Evolutionary conservation across 2,329 filamentous ascomycete genomes (phyloP).

Genomic region (Xylaria sp.): DNA sequence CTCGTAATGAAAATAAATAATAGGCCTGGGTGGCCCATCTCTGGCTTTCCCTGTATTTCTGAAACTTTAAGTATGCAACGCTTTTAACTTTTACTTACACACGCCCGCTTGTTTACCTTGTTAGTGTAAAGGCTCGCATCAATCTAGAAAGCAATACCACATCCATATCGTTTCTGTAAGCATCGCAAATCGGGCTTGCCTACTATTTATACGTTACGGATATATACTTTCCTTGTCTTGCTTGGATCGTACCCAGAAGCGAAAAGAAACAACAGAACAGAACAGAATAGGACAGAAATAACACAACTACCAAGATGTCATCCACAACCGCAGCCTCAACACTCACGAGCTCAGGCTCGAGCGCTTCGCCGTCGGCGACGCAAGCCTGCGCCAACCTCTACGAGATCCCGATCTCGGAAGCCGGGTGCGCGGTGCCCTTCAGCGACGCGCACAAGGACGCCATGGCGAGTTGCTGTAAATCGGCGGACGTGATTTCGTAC

Average conservation of each 20-base stretch:
- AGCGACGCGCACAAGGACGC: slow-evolving; percentile 55
- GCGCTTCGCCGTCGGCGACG: slow-evolving; percentile 24
- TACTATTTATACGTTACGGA: not conserved
- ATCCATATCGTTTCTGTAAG: not conserved
- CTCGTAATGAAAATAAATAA: slow-evolving; percentile 24
- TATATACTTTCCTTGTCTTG: not conserved
- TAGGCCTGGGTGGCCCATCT: not conserved
- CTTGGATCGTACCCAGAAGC: not conserved
- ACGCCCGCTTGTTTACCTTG: not conserved
- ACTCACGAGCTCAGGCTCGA: slow-evolving; percentile 1
- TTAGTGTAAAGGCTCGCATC: too few relatives aligned
- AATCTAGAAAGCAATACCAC: not conserved
- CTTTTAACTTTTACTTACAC: not conserved
- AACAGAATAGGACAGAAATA: slow-evolving; percentile 1
- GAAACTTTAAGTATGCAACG: not conserved
- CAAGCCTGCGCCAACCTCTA: slow-evolving; percentile 50
- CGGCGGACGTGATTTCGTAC: slow-evolving; percentile 58
- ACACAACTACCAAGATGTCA: slow-evolving; percentile 18
- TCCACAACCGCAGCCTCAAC: not conserved
- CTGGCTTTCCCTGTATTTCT: not conserved
- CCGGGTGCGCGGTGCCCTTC: slow-evolving; percentile 57
- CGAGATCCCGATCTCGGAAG: slow-evolving; percentile 57
- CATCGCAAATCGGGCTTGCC: not conserved
- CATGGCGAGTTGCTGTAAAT: slow-evolving; percentile 59
- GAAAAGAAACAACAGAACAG: not conserved